Evolutionary conservation across 2,329 filamentous ascomycete species (phyloP).

Genomic region (Aspergillus fijiensis): DNA sequence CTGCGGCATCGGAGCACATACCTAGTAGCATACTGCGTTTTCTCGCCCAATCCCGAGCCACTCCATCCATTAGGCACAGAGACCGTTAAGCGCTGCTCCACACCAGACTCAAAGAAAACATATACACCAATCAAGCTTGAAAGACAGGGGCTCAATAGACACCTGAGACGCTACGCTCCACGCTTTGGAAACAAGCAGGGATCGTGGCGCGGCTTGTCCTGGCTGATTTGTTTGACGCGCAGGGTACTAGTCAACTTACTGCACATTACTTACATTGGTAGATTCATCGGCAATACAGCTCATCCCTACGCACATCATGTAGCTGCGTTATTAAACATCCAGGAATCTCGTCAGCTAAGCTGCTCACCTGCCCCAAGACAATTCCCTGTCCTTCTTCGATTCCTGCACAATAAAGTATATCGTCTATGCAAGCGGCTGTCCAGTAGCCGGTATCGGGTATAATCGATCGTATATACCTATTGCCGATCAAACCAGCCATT

Average conservation of each 20-base stretch:
- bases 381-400: not conserved
- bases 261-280: not conserved
- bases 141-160: not conserved
- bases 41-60: slow-evolving; percentile 5
- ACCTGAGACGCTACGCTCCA: slow-evolving; percentile 3
- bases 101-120: not conserved
- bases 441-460: not conserved
- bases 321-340: not conserved
- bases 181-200: not conserved
- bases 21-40: not conserved
- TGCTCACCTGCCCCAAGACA: not conserved
- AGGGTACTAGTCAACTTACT: not conserved
- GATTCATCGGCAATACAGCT: not conserved
- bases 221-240: not conserved
- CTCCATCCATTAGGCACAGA: slow-evolving; percentile 4
- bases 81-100: slow-evolving; percentile 1
- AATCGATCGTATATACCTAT: no score
- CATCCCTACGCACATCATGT: not conserved
- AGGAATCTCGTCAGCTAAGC: not conserved
- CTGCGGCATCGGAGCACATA: not conserved
- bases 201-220: not conserved
- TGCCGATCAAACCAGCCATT: not conserved
- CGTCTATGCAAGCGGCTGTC: no score
- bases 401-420: no score
- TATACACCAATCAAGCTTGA: not conserved